Conservation (phyloP, 805 yeast species). For the Yamadazyma scolyti region DNA sequence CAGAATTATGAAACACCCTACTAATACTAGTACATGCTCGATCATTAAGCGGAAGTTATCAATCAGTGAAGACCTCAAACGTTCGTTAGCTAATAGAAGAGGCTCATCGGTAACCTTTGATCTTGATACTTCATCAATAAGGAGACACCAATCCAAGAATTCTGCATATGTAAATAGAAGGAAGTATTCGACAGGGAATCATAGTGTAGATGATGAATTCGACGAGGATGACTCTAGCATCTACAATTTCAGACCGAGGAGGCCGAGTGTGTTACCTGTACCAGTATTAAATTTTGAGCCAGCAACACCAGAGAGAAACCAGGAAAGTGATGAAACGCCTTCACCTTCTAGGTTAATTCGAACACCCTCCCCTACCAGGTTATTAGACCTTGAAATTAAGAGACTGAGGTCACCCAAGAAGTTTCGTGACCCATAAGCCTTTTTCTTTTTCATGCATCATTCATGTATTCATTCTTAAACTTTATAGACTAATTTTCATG, state of each 20-base stretch:
- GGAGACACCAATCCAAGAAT: too few species aligned
- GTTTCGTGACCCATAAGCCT: background rate
- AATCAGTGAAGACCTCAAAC: conserved; percentile 2
- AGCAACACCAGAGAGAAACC: conserved; percentile 1
- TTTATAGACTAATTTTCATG: conserved; percentile 40
- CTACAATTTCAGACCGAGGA: conserved; percentile 7
- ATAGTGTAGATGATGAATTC: too few species aligned
- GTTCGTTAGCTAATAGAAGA: too few species aligned
- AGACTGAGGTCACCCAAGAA: conserved; percentile 7
- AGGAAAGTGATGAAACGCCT: conserved; percentile 2
- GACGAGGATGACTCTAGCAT: conserved; percentile 5
- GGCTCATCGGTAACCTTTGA: conserved; percentile 4
- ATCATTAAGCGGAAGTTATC: conserved; percentile 15
- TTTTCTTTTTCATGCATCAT: background rate
- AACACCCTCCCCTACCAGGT: conserved; percentile 10
- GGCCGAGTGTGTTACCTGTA: background rate
- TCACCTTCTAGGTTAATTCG: conserved; percentile 4
- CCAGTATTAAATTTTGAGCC: background rate
- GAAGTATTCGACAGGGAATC: too few species aligned
- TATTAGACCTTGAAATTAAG: conserved; percentile 9
- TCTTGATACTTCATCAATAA: conserved; percentile 1
- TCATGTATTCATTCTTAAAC: background rate
- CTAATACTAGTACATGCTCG: conserved; percentile 11
- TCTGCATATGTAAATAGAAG: too few species aligned
- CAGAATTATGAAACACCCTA: too few species aligned